Conservation (phyloP, 345 rosid species). For the Brassica rapa region DNA sequence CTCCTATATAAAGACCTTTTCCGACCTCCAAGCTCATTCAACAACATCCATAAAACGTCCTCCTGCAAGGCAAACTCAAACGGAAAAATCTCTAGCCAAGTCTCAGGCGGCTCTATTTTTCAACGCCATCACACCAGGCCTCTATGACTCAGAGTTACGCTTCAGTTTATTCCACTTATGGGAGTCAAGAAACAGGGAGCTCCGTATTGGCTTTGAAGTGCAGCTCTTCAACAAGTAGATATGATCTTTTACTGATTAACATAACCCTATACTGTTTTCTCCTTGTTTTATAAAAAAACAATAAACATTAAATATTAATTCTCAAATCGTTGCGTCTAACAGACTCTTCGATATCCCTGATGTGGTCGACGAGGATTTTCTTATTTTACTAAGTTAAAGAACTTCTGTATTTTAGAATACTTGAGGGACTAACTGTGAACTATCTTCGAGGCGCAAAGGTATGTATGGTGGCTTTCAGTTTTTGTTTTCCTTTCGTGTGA, state of each 20-base stretch:
- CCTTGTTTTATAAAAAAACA: not conserved
- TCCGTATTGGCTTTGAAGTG: not conserved
- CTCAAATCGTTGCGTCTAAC: not conserved
- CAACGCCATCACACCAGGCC: not conserved
- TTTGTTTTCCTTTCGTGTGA: not conserved
- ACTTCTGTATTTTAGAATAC: slow-evolving; percentile 67
- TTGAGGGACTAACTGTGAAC: slow-evolving; percentile 66
- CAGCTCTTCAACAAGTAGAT: not conserved
- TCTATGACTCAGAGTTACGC: not conserved
- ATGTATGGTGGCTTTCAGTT: slow-evolving; percentile 3
- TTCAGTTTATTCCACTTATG: not conserved
- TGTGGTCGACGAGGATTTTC: not conserved
- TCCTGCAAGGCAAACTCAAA: not conserved
- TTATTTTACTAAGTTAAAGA: slow-evolving; percentile 45
- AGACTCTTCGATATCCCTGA: not conserved
- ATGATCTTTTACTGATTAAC: not conserved
- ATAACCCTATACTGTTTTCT: not conserved
- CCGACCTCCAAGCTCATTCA: not conserved
- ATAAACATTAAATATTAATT: not conserved
- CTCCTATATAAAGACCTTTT: not conserved
- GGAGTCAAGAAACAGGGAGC: not conserved
- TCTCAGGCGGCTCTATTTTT: not conserved
- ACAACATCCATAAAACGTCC: not conserved
- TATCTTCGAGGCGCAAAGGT: slow-evolving; percentile 72
- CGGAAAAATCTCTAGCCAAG: not conserved